phyloP scores from a whole-genome alignment of 306 rosid species.

The barrel medic (Medicago truncatula) region DNA sequence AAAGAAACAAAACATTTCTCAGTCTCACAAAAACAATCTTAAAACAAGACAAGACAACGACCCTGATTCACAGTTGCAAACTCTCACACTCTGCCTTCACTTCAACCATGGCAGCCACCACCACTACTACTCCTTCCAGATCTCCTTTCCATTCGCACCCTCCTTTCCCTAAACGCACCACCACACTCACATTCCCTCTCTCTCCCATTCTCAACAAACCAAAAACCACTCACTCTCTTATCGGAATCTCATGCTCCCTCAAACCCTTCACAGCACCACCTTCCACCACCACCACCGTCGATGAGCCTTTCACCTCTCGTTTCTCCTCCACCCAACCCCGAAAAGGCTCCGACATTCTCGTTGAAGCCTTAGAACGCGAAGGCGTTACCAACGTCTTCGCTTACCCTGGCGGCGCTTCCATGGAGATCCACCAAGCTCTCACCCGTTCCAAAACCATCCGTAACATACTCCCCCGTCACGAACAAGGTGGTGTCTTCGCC shows the following conservation, averaged over 20 bases:
- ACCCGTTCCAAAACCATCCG: slow-evolving; percentile 73
- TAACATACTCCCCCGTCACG: slow-evolving; percentile 86
- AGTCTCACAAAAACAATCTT: neutral
- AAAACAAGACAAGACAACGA: neutral
- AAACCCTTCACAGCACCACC: slow-evolving; percentile 36
- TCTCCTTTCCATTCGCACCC: slow-evolving; percentile 40
- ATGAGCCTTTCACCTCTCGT: slow-evolving; percentile 45
- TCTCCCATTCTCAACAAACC: slow-evolving; percentile 39
- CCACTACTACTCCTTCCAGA: slow-evolving; percentile 32
- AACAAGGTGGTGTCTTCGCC: slow-evolving; percentile 88
- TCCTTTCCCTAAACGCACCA: slow-evolving; percentile 26
- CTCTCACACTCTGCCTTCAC: neutral
- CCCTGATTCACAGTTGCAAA: neutral
- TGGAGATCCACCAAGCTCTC: slow-evolving; percentile 97
- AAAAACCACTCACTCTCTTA: slow-evolving; percentile 23
- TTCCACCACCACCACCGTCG: slow-evolving; percentile 8
- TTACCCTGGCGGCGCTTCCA: slow-evolving; percentile 92
- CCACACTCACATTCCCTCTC: slow-evolving; percentile 40
- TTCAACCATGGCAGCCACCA: slow-evolving; percentile 56
- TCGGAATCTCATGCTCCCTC: slow-evolving; percentile 53
- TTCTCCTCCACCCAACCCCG: slow-evolving; percentile 61
- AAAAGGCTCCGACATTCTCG: slow-evolving; percentile 89
- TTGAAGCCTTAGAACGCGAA: slow-evolving; percentile 84
- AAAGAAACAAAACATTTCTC: neutral
- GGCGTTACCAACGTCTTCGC: slow-evolving; percentile 84